Percentiles rank a stretch among this genome's conserved stretches.
phyloP scores from a whole-genome alignment of 2,329 filamentous ascomycete genomes.

The Cercospora sp. region DNA sequence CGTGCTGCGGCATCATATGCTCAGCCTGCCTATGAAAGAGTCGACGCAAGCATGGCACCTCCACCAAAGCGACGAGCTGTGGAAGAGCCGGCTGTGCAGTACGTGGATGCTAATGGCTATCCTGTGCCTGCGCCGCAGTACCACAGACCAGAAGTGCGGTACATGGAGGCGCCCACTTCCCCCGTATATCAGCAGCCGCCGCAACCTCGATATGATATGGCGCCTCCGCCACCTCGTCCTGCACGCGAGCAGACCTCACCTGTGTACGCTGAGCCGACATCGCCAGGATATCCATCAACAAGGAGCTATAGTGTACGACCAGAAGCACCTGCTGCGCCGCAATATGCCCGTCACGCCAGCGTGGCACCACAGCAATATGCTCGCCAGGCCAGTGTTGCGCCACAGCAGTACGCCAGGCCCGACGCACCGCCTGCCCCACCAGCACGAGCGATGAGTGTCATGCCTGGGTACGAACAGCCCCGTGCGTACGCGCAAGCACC shows the following conservation, averaged over 20 bases:
- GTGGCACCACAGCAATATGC: constrained; percentile 45
- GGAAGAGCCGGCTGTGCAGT: constrained; percentile 30
- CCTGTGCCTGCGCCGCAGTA: constrained; percentile 24
- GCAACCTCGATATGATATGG: constrained; percentile 26
- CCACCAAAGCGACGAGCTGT: constrained; percentile 26
- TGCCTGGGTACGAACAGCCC: constrained; percentile 36
- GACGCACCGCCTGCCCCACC: constrained; percentile 20
- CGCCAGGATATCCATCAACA: constrained; percentile 17
- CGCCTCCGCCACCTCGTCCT: constrained; percentile 24
- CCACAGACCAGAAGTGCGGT: constrained; percentile 20
- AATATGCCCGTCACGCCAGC: constrained; percentile 37
- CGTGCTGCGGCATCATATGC: constrained; percentile 43
- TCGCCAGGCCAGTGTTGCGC: constrained; percentile 44
- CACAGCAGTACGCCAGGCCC: constrained; percentile 41
- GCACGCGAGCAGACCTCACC: constrained; percentile 40
- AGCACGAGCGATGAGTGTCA: constrained; percentile 44
- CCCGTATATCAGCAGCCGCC: constrained; percentile 31
- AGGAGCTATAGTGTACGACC: constrained; percentile 41
- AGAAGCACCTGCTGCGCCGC: constrained; percentile 54
- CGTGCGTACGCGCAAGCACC: constrained; percentile 21
- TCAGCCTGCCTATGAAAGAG: constrained; percentile 45
- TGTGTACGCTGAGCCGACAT: constrained; percentile 23
- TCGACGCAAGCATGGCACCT: constrained; percentile 35
- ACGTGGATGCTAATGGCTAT: constrained; percentile 35
- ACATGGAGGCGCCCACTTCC: constrained; percentile 31